These are phyloP conservation scores for Fusarium hostae DNA, from an alignment of 2,329 filamentous ascomycete species.

Conservation along the genomic window DNA sequence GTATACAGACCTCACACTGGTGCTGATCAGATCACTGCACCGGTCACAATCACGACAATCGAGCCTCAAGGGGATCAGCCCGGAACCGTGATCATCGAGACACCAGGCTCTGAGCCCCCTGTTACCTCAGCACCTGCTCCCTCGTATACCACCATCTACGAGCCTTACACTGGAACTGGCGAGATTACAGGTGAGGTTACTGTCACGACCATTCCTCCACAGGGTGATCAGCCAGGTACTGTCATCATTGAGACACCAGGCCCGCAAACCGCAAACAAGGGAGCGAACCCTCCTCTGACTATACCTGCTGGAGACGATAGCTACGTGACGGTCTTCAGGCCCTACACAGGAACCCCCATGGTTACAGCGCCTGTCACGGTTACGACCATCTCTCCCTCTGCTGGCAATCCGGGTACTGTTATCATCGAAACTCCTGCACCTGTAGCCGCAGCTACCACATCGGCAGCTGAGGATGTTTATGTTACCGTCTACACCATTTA, in stretches of 20 bases:
- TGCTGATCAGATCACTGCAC: neutral
- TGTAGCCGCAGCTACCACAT: neutral
- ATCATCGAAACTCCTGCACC: constrained; percentile 27
- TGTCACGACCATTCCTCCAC: constrained; percentile 7
- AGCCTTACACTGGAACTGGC: constrained; percentile 17
- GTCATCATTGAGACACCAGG: constrained; percentile 26
- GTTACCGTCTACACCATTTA: constrained; percentile 26
- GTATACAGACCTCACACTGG: constrained; percentile 7
- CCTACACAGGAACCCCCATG: constrained; percentile 22
- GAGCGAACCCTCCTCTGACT: constrained; percentile 12
- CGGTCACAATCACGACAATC: constrained; percentile 1
- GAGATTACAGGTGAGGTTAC: constrained; percentile 10
- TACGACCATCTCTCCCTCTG: constrained; percentile 11
- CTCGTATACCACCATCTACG: constrained; percentile 28
- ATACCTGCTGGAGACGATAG: constrained; percentile 17
- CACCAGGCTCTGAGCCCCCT: constrained; percentile 1
- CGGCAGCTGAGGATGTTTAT: constrained; percentile 3
- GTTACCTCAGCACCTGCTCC: neutral
- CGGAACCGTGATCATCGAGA: constrained; percentile 25
- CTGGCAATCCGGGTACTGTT: constrained; percentile 25
- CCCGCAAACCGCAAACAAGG: constrained; percentile 11
- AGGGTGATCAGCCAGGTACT: constrained; percentile 19
- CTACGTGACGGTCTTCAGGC: constrained; percentile 31
- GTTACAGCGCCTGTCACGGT: constrained; percentile 24
- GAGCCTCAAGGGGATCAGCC: constrained; percentile 1